Evolutionary conservation across 2,329 filamentous ascomycete species (phyloP), one percentile per base, ranked within the genome.

Genomic region (Penicillium paneum): DNA sequence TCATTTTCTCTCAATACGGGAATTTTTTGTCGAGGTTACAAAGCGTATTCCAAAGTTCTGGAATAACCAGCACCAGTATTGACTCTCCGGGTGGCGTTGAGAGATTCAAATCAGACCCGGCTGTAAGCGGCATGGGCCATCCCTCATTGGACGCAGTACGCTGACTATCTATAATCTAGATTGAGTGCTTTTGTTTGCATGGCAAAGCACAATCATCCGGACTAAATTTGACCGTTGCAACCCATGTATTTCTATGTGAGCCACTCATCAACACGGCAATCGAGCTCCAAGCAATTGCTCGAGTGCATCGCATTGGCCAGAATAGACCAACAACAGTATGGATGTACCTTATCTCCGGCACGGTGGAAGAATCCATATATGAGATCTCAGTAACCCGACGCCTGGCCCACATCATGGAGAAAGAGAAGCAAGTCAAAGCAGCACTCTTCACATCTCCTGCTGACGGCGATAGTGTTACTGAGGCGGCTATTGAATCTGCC

Each of bases 271-370:
- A 97, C 68, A 93, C 93, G 0, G 91, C 92, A 0, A 84, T 99
- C 15, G 94, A 97, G 72, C 80, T 97, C 10, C 94, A 99, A 72
- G 93, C 92, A 13, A 96, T 97, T 66, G 92, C 93, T 0, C 88
- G 94, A 52, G 92, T 99, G 1, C 91, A 99, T 69, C 85, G 94
- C 34, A 99, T 99, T 59, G 94, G 94, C 0, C 94, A 97, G 73
- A 81, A 87, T 59, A 85, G 89, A 48, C 82, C 89, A 61, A 99
- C 94, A 0, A 96, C 90, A 0, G 91, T 97, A 1, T 97, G 92
- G 89, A 88, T 97, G 72, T 97, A 97, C 70, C 81, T 97, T 2
- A 83, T 97, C n/a, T 85, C 88, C 15, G 90, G 89, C 48, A 96
- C 93, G 0, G 90, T 97, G 0, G 94, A 99, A 68, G 88, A 96